Percentiles rank a stretch among this genome's conserved stretches.
phyloP scores from a whole-genome alignment of 495 filamentous ascomycete species.

The Aspergillus cristatus region DNA sequence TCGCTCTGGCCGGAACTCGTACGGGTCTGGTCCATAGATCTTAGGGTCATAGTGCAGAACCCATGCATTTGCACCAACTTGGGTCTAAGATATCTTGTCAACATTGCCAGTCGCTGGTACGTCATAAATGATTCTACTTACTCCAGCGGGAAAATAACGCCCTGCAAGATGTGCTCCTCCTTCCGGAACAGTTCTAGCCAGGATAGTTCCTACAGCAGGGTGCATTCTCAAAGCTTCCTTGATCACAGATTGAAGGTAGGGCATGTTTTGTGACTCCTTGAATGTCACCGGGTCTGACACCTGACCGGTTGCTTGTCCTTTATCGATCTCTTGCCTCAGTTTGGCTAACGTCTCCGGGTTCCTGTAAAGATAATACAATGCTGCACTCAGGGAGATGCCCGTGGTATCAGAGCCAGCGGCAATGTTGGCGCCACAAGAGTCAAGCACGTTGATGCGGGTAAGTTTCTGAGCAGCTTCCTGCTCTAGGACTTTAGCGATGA shows the following conservation, averaged over 20 bases:
- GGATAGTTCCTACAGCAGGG: constrained; percentile 44
- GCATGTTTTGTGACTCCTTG: constrained; percentile 15
- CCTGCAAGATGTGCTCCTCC: constrained; percentile 17
- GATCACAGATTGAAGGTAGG: constrained; percentile 25
- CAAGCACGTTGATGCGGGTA: too few relatives aligned
- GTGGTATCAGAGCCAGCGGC: constrained; percentile 26
- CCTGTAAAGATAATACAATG: constrained; percentile 18
- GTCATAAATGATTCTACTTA: constrained; percentile 11
- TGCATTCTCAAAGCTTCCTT: constrained; percentile 47
- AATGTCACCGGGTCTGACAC: constrained; percentile 11
- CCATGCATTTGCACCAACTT: constrained; percentile 52
- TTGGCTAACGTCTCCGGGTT: constrained; percentile 10
- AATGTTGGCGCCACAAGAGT: constrained; percentile 18
- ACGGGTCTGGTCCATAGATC: constrained; percentile 51
- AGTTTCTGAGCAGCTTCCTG: neutral
- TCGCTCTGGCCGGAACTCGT: constrained; percentile 48
- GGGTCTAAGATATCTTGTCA: too few relatives aligned
- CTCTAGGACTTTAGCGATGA: neutral
- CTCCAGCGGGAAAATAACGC: constrained; percentile 15
- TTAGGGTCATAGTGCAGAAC: constrained; percentile 47
- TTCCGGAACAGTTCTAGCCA: constrained; percentile 19
- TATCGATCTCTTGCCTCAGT: constrained; percentile 20
- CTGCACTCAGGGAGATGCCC: constrained; percentile 13
- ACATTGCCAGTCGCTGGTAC: too few relatives aligned
- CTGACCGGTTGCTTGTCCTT: constrained; percentile 1